Conservation (phyloP, 805 yeast genomes). For the Yarrowia sp. region DNA sequence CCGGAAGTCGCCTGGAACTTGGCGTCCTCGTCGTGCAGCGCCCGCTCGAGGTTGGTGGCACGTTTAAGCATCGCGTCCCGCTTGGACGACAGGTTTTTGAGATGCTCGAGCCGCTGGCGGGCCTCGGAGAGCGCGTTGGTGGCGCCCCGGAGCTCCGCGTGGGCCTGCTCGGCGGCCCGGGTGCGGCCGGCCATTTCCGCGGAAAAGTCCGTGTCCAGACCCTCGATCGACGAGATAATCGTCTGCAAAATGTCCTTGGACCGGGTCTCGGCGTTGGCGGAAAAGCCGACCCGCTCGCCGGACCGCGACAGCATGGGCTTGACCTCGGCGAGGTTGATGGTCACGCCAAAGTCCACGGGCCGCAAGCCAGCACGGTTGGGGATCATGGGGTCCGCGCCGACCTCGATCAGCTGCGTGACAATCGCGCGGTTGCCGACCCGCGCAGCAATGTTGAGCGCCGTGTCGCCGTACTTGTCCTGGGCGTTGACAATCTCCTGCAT, state of each 20-base stretch:
- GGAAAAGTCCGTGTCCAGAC: constrained; percentile 66
- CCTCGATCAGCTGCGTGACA: constrained; percentile 79
- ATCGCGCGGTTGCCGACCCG: constrained; percentile 82
- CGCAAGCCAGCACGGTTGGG: constrained; percentile 86
- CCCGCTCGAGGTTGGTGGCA: constrained; percentile 64
- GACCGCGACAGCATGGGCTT: constrained; percentile 29
- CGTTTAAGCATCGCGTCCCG: constrained; percentile 62
- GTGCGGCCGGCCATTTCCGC: constrained; percentile 63
- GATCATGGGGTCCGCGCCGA: constrained; percentile 83
- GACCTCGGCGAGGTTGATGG: constrained; percentile 35
- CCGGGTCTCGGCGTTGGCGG: constrained; percentile 41
- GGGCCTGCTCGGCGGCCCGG: constrained; percentile 59
- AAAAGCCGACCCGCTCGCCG: constrained; percentile 31
- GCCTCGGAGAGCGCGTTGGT: constrained; percentile 59
- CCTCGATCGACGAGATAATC: constrained; percentile 58
- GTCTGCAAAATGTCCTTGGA: constrained; percentile 58
- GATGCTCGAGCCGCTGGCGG: constrained; percentile 59
- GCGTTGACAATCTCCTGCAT: constrained; percentile 79
- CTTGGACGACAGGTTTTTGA: constrained; percentile 53
- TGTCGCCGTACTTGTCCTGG: constrained; percentile 93
- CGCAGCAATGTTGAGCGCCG: constrained; percentile 91
- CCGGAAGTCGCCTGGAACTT: constrained; percentile 53
- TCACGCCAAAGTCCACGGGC: constrained; percentile 85
- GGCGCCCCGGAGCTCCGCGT: constrained; percentile 63
- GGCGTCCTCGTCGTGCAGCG: constrained; percentile 67